Evolutionary conservation across 75 land plant species (phyloP).

Genomic region (Larix kaempferi): DNA sequence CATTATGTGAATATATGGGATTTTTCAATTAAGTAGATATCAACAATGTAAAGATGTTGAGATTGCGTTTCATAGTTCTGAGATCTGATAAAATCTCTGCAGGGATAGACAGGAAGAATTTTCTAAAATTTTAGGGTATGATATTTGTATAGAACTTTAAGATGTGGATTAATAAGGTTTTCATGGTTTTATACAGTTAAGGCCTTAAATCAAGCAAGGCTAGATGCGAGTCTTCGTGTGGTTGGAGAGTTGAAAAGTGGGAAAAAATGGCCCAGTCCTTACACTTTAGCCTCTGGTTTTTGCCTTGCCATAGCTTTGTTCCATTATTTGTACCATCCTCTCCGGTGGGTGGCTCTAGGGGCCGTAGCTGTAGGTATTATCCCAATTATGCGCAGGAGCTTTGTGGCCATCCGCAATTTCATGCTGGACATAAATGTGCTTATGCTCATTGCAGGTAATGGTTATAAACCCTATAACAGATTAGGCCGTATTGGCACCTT

Average conservation of each 20-base stretch:
- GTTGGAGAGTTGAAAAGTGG: constrained; percentile 33
- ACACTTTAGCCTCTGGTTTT: constrained; percentile 54
- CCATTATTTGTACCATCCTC: constrained; percentile 44
- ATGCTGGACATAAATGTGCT: constrained; percentile 84
- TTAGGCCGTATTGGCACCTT: background rate
- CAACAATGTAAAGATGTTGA: too few species aligned
- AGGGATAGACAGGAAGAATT: background rate
- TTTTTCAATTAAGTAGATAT: too few species aligned
- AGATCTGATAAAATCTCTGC: too few species aligned
- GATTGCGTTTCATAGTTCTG: too few species aligned
- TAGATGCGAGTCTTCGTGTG: constrained; percentile 70
- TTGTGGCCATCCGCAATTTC: constrained; percentile 39
- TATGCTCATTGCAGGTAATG: constrained; percentile 64
- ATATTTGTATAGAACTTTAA: background rate
- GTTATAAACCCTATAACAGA: background rate
- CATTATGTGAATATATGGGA: too few species aligned
- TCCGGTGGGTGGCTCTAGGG: constrained; percentile 76
- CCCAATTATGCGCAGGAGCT: constrained; percentile 43
- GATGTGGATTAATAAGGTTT: background rate
- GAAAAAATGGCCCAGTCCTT: constrained; percentile 79
- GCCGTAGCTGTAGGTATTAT: constrained; percentile 67
- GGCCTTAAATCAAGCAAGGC: constrained; percentile 70
- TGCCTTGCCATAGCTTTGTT: constrained; percentile 52
- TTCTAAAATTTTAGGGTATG: too few species aligned
- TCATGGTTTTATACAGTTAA: constrained; percentile 38